Base-by-base conservation (phyloP, 441 rosid species). In the Croton laevigatus region DNA sequence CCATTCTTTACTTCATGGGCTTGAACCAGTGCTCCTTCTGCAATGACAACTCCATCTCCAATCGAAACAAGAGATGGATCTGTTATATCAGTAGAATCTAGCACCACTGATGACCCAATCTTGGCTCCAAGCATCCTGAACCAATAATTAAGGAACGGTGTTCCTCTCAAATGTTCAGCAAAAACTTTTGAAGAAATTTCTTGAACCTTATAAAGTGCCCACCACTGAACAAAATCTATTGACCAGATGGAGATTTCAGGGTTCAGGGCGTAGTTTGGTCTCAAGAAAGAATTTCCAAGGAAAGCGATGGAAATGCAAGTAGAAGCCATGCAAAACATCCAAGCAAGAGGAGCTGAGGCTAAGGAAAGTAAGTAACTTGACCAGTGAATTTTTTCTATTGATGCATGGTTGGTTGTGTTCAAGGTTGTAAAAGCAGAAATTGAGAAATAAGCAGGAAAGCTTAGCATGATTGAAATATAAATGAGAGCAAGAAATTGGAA, bases 151-250 rank as follows among this genome's bases (percentile, higher is more conserved):
- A 89, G 85, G 83, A 86, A 87, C 23, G 82, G 73, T 0, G 91
- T 86, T 66, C 91, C 94, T 69, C 89, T 83, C 73, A 86, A 79
- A 78, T 89, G 87, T 59, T 78, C 87, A 7, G 91, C 89, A 54
- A 89, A 79, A 72, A 86, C 88, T 76, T 77, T 86, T 5, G 90
- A 84, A 68, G 94, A 75, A 75, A 82, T 75, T 74, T 86, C 87
- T 57, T 87, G 90, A 62, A 73, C 86, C 78, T 85, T 89, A 75
- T 87, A 89, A 23, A 89, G 91, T 66, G 90, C 88, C 94, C 90
- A 89, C 94, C 91, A 89, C 78, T 79, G 86, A 10, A 89, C 84
- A 69, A 86, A 89, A 57, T 86, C 84, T 23, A 66, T 3, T 19
- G 91, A 89, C 89, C 88, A 89, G 38, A 89, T 82, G 51, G 88